Percentiles rank a stretch among this genome's conserved stretches.
Conservation (phyloP, 78 protist species). For the Cavenderia fasciculata region DNA sequence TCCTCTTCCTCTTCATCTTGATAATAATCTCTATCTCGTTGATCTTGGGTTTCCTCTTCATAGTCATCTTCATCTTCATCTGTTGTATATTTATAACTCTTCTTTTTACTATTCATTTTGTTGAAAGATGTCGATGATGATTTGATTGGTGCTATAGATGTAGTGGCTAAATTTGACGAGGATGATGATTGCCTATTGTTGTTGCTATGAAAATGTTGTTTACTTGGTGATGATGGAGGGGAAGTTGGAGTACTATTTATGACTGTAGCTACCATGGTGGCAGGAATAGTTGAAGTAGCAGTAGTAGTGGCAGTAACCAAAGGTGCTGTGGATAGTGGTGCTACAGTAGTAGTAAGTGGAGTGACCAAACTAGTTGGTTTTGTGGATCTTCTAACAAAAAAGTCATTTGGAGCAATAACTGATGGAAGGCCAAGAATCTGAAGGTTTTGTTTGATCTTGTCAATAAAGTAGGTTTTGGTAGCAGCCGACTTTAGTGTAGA, state of each 20-base stretch:
- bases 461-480: slow-evolving; percentile 4
- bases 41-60: background rate
- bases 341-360: slow-evolving; percentile 33
- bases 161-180: background rate
- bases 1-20: slow-evolving; percentile 18
- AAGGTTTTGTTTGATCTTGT: background rate
- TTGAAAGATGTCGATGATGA: background rate
- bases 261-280: background rate
- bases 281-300: background rate
- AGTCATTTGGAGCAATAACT: slow-evolving; percentile 16
- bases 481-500: background rate
- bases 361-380: slow-evolving; percentile 1
- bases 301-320: background rate
- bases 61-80: background rate
- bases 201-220: background rate
- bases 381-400: background rate
- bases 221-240: background rate
- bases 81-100: background rate
- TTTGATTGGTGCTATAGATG: background rate
- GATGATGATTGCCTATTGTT: background rate
- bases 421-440: slow-evolving; percentile 17
- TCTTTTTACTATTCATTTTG: background rate
- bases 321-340: background rate
- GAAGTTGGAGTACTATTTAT: background rate
- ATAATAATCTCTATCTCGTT: background rate